These are phyloP conservation scores for Acrasis kona DNA, from an alignment of 78 protist genomes.

Conservation along the genomic window DNA sequence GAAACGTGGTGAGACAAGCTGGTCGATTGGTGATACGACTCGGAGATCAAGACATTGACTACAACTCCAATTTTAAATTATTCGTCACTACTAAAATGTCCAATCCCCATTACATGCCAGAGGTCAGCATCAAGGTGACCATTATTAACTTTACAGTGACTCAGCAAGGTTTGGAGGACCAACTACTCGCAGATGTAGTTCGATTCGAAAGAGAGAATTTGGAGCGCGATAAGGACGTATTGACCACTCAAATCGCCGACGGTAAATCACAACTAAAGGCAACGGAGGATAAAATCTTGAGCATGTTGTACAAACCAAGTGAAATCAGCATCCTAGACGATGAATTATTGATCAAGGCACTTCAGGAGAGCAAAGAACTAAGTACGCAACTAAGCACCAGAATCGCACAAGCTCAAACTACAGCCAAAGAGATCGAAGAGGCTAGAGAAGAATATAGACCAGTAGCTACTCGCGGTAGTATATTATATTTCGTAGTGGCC, in stretches of 20 bases:
- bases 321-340: conserved; percentile 69
- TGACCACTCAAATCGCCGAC: conserved; percentile 28
- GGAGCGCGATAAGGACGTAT: conserved; percentile 35
- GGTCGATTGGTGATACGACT: conserved; percentile 53
- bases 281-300: conserved; percentile 46
- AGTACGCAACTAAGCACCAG: background rate
- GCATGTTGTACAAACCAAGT: conserved; percentile 13
- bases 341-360: conserved; percentile 64
- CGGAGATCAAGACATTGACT: conserved; percentile 64
- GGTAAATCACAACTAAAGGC: conserved; percentile 38
- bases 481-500: conserved; percentile 60
- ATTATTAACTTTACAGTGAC: conserved; percentile 79
- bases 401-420: conserved; percentile 8
- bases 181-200: conserved; percentile 60
- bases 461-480: conserved; percentile 66
- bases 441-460: conserved; percentile 46
- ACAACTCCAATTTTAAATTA: conserved; percentile 38
- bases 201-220: conserved; percentile 46
- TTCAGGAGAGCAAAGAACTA: conserved; percentile 27
- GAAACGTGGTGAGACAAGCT: conserved; percentile 29
- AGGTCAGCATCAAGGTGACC: conserved; percentile 58
- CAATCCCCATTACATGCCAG: conserved; percentile 68
- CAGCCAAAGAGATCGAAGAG: conserved; percentile 8
- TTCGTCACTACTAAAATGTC: conserved; percentile 66
- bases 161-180: conserved; percentile 44